These are phyloP conservation scores for Saccharomyces jurei DNA, from an alignment of 805 yeast genomes.

Conservation along the genomic window DNA sequence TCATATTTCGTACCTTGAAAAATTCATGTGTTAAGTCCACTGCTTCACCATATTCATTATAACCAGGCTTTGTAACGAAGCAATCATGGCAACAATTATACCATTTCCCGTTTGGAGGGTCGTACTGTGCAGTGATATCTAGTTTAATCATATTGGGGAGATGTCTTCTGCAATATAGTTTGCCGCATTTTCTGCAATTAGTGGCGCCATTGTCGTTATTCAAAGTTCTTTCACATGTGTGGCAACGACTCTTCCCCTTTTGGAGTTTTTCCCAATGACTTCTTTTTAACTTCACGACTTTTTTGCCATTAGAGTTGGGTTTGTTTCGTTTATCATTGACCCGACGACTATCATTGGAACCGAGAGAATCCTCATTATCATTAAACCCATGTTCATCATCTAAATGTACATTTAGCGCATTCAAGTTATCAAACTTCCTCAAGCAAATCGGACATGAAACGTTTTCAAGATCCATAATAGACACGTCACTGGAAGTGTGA, in stretches of 20 bases:
- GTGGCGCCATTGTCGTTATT: constrained; percentile 37
- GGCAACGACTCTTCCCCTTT: constrained; percentile 21
- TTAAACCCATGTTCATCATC: constrained; percentile 54
- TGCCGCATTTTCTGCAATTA: constrained; percentile 74
- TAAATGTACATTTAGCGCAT: constrained; percentile 57
- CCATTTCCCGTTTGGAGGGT: constrained; percentile 52
- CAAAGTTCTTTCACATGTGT: constrained; percentile 46
- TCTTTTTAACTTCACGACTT: constrained; percentile 32
- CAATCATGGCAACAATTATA: constrained; percentile 61
- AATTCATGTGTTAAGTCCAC: constrained; percentile 43
- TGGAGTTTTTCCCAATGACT: constrained; percentile 29
- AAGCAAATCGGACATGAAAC: constrained; percentile 62
- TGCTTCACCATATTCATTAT: constrained; percentile 37
- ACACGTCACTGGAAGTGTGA: not conserved
- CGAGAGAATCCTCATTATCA: constrained; percentile 7
- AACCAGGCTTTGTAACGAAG: constrained; percentile 46
- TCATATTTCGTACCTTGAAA: constrained; percentile 32
- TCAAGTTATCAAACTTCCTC: constrained; percentile 45
- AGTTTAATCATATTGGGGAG: constrained; percentile 47
- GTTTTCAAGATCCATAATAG: constrained; percentile 1
- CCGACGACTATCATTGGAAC: not conserved
- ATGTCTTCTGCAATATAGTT: constrained; percentile 59
- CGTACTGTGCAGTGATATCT: constrained; percentile 39
- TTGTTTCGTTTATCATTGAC: constrained; percentile 6
- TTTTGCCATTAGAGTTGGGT: not conserved